Conservation (phyloP, 495 filamentous ascomycete genomes). For the Collariella sp. region DNA sequence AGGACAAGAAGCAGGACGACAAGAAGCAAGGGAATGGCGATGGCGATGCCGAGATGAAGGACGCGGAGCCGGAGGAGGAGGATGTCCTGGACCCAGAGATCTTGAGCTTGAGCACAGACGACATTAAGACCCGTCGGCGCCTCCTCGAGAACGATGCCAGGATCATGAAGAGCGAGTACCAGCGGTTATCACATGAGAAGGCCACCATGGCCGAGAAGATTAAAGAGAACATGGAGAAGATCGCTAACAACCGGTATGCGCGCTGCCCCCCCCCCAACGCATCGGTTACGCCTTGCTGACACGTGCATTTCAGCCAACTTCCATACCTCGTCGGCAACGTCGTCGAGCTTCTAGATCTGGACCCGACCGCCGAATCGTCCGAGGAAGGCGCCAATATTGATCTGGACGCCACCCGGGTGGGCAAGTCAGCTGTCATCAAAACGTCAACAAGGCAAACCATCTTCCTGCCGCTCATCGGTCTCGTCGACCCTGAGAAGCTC, state of each 20-base stretch:
- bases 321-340: conserved; percentile 98
- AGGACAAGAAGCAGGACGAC: conserved; percentile 68
- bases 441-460: conserved; percentile 99
- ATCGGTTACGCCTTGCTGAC: conserved; percentile 8
- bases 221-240: conserved; percentile 97
- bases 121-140: conserved; percentile 79
- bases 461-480: conserved; percentile 93
- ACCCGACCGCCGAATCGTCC: conserved; percentile 88
- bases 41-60: conserved; percentile 86
- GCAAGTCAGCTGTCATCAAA: conserved; percentile 99
- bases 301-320: conserved; percentile 59
- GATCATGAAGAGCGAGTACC: conserved; percentile 97
- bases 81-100: conserved; percentile 87
- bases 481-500: conserved; percentile 87
- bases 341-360: conserved; percentile 91
- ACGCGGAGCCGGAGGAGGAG: conserved; percentile 60
- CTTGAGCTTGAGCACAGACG: conserved; percentile 77
- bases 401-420: conserved; percentile 89
- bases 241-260: conserved; percentile 90
- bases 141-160: conserved; percentile 93
- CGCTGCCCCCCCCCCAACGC: not conserved
- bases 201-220: conserved; percentile 93
- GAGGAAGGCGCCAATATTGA: conserved; percentile 99
- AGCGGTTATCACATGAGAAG: conserved; percentile 91
- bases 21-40: conserved; percentile 56